Evolutionary conservation across 106 monocot genomes (phyloP).

Genomic region (Cymbidium sinense): DNA sequence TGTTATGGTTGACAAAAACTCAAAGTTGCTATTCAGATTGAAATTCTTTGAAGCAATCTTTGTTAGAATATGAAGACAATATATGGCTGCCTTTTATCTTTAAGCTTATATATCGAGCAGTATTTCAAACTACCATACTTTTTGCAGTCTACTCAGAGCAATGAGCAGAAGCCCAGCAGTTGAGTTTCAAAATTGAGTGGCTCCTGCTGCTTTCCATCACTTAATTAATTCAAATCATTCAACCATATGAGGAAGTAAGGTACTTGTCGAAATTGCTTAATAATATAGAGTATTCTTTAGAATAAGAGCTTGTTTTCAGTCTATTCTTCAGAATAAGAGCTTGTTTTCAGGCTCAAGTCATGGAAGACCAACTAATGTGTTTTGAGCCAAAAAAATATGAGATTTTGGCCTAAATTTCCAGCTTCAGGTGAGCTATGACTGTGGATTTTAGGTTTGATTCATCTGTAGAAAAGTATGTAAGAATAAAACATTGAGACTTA

Average conservation of each 20-base stretch:
- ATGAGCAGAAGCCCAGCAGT: slow-evolving; percentile 4
- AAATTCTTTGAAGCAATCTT: no score
- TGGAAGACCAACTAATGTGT: not conserved
- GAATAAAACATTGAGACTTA: no score
- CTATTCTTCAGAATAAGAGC: slow-evolving; percentile 2
- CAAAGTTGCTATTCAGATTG: no score
- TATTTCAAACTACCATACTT: not conserved
- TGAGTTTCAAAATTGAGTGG: not conserved
- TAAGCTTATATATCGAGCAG: no score
- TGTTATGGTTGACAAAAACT: no score
- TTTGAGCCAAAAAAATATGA: no score
- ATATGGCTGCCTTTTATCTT: no score
- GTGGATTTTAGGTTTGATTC: not conserved
- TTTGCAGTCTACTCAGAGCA: not conserved
- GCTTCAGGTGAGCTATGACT: no score
- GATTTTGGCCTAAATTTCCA: no score
- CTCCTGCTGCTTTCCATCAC: not conserved
- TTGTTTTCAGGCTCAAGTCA: not conserved
- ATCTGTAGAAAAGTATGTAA: not conserved
- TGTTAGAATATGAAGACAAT: no score
- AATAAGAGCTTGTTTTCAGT: no score
- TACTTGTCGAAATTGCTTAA: not conserved
- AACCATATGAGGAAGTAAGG: not conserved
- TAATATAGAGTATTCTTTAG: slow-evolving; percentile 2
- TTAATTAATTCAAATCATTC: not conserved